These are phyloP conservation scores for Raffaelea arxii DNA, from an alignment of 2,329 filamentous ascomycete genomes.

Conservation along the genomic window DNA sequence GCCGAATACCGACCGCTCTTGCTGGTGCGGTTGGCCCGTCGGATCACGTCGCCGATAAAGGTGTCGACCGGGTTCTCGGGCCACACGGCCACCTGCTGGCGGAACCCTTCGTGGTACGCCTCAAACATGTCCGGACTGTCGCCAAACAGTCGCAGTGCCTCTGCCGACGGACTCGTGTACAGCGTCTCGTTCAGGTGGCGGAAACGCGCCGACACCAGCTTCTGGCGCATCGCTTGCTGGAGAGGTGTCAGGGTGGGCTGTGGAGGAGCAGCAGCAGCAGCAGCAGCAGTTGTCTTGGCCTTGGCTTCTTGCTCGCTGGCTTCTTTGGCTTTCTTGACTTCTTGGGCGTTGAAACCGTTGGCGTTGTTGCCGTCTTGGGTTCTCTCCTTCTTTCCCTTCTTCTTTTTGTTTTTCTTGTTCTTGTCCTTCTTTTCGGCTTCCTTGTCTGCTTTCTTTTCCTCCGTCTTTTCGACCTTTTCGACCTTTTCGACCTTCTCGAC, in stretches of 20 bases:
- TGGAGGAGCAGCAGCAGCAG: conserved; percentile 19
- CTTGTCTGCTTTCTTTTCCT: too few relatives aligned
- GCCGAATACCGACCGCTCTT: not conserved
- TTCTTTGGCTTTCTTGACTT: conserved; percentile 2
- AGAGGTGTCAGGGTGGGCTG: conserved; percentile 66
- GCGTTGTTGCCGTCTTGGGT: too few relatives aligned
- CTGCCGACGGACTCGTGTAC: conserved; percentile 79
- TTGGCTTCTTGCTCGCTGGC: not conserved
- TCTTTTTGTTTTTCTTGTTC: too few relatives aligned
- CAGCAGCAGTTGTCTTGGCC: not conserved
- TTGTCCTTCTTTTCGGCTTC: too few relatives aligned
- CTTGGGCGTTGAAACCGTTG: too few relatives aligned
- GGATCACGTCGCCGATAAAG: conserved; percentile 64
- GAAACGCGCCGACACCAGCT: conserved; percentile 90
- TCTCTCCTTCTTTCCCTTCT: not conserved
- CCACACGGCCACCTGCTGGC: conserved; percentile 91
- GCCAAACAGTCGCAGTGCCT: conserved; percentile 75
- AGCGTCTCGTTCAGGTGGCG: conserved; percentile 94
- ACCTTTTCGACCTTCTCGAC: too few relatives aligned
- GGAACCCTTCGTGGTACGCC: conserved; percentile 95
- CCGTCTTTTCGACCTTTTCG: too few relatives aligned
- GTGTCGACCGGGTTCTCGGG: conserved; percentile 90
- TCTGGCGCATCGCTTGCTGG: conserved; percentile 88
- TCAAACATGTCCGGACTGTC: conserved; percentile 85
- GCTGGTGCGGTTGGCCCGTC: conserved; percentile 29